These are phyloP conservation scores for Ramularia collo-cygni DNA, from an alignment of 2,329 filamentous ascomycete genomes.

Conservation along the genomic window DNA sequence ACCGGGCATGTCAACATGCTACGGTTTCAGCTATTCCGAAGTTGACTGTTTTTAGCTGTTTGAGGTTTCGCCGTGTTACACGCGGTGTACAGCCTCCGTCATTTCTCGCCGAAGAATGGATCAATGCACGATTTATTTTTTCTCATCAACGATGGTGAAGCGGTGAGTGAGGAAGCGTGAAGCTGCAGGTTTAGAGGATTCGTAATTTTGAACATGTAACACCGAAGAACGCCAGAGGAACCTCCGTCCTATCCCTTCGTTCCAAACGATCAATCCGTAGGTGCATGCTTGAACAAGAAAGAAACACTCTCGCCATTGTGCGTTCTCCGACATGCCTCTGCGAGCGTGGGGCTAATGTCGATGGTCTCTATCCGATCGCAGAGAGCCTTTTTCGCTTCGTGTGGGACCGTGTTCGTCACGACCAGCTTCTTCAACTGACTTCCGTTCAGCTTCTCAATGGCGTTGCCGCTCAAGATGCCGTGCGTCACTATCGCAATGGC, in stretches of 20 bases:
- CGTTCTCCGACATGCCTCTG: conserved; percentile 63
- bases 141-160: no score
- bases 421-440: conserved; percentile 72
- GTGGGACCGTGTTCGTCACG: conserved; percentile 82
- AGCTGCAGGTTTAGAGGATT: no score
- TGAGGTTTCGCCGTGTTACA: no score
- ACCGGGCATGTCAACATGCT: no score
- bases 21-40: no score
- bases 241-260: neutral
- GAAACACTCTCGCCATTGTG: conserved; percentile 63
- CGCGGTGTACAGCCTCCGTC: no score
- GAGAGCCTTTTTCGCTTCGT: conserved; percentile 69
- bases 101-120: no score
- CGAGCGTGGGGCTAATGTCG: conserved; percentile 79
- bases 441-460: conserved; percentile 76
- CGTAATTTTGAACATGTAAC: no score
- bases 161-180: no score
- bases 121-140: no score
- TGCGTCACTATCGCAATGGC: conserved; percentile 95
- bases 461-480: conserved; percentile 81
- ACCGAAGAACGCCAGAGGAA: no score
- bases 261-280: conserved; percentile 23
- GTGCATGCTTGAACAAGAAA: conserved; percentile 62
- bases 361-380: conserved; percentile 83
- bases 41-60: no score